Evolutionary conservation across 108 stramenopile species (phyloP), one percentile per base, ranked within the genome.

Genomic region (Conticribra guillardii): DNA sequence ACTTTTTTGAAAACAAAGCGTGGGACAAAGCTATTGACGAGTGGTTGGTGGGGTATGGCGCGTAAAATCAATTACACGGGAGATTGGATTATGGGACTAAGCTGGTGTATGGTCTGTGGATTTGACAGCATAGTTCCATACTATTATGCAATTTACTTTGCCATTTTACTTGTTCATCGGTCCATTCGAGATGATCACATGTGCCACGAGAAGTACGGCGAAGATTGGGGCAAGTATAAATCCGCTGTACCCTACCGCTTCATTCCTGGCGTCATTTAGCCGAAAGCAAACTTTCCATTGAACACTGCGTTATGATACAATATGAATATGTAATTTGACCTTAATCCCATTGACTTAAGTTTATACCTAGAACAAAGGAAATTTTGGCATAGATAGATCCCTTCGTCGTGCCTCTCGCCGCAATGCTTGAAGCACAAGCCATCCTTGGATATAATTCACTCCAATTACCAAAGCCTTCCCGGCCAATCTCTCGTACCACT

Each of bases 31-130:
- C 69, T 94, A 21, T 58, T 99, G 26, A 98, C 92, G 2, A 84
- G 86, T 53, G 98, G 99, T 16, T 99, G 96, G 96, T 99, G 99
- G 99, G 99, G 99, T 17, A 64, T 82, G 69, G 98, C 99, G 14
- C 90, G 99, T 27, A 98, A 99, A 71, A 97, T 99, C 74, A 99
- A 99, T 75, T 99, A 99, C 71, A 98, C 96, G 0, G 98, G 97
- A 7, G 99, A 99, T 69, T 98, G 94, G 89, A 69, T 98, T 66
- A 96, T 99, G 97, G 96, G 94, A 30, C 69, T 99, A n/a, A 87
- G 96, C 8, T 99, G 97, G 94, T 97, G 97, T 68, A 76, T 98
- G 69, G 74, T 95, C 51, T 94, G 94, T 63, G 99, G 98, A 2
- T 94, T 96, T 71, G 79, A 83, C 28, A 85, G 85, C 73, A 79